Evolutionary conservation across 441 rosid genomes (phyloP), one percentile per base, ranked within the genome.

Genomic region (Codiaeum variegatum): DNA sequence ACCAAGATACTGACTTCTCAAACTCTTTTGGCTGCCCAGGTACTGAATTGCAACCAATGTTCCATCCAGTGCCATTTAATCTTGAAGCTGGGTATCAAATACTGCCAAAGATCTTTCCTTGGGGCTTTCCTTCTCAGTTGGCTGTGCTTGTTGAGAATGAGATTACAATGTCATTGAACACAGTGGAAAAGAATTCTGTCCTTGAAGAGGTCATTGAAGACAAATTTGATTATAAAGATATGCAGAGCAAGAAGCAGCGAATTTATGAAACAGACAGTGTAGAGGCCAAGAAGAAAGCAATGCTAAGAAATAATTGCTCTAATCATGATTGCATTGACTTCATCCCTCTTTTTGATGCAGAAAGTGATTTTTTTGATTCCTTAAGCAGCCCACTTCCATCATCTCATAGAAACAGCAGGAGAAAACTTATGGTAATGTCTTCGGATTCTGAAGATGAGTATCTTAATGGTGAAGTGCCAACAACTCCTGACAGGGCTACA

Each of bases 361-460:
- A 67, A 51, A 78, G 76, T 71, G 86, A 82, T 71, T 62, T 83
- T 71, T 80, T 81, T 51, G 78, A 77, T 80, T 75, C 83, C 77
- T 82, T 85, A 24, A 81, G 82, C 76, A 77, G 82, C 70, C 87
- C 82, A 46, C 62, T 83, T 72, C 80, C 88, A 64, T 80, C 77
- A 70, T 75, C 86, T 49, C 76, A 58, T 51, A 76, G 71, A 71
- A 86, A 80, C 24, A 55, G 71, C 18, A 81, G 83, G 79, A 87
- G 88, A 73, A 90, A 83, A 66, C 85, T 79, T 68, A 66, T 90
- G 59, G 87, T 88, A 46, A 44, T 85, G 78, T 89, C 93, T 77
- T 95, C 97, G 16, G 98, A 93, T 81, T 93, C 99, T 0, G 98
- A 96, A 84, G 91, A 87, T 73, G 93, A 91, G 70, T 66, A 74